A percentile compares a stretch with the other conserved stretches of the same genome.
Evolutionary conservation across 768 basidiomycete genomes (phyloP).

Genomic region (Tubosaeta sp.): DNA sequence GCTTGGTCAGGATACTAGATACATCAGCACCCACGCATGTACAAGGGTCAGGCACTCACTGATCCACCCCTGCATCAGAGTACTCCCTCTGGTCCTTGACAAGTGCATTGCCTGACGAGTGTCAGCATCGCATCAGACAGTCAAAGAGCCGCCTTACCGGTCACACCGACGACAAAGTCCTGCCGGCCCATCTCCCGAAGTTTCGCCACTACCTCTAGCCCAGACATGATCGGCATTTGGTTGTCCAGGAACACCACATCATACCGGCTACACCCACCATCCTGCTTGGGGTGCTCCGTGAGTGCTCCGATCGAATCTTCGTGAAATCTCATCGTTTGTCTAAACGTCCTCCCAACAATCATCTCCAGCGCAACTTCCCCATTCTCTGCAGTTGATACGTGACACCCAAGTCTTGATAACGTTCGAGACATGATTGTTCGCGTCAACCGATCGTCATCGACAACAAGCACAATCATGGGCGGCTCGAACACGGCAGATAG

Average conservation of each 20-base stretch:
- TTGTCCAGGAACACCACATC: conserved; percentile 61
- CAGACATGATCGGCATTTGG: conserved; percentile 82
- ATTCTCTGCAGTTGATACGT: conserved; percentile 79
- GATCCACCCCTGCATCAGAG: conserved; percentile 68
- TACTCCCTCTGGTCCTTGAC: conserved; percentile 70
- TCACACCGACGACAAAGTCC: conserved; percentile 83
- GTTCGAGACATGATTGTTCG: conserved; percentile 77
- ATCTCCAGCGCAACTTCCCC: conserved; percentile 73
- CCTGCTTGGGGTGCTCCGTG: neutral
- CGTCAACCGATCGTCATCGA: conserved; percentile 80
- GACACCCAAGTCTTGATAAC: conserved; percentile 73
- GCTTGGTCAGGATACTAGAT: conserved; percentile 71
- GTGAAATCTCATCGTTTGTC: neutral
- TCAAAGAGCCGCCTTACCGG: conserved; percentile 39
- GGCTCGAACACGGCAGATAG: conserved; percentile 37
- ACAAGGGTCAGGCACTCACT: conserved; percentile 39
- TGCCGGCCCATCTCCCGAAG: conserved; percentile 59
- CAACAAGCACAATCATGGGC: conserved; percentile 66
- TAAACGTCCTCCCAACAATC: conserved; percentile 44
- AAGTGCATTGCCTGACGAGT: conserved; percentile 46
- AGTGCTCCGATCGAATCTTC: neutral
- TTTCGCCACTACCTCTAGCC: conserved; percentile 60
- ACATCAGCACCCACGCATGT: conserved; percentile 1
- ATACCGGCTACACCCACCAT: conserved; percentile 15
- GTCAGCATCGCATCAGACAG: conserved; percentile 5